Base-by-base conservation (phyloP, 169 alveolate species). In the Eimeria tenella region DNA sequence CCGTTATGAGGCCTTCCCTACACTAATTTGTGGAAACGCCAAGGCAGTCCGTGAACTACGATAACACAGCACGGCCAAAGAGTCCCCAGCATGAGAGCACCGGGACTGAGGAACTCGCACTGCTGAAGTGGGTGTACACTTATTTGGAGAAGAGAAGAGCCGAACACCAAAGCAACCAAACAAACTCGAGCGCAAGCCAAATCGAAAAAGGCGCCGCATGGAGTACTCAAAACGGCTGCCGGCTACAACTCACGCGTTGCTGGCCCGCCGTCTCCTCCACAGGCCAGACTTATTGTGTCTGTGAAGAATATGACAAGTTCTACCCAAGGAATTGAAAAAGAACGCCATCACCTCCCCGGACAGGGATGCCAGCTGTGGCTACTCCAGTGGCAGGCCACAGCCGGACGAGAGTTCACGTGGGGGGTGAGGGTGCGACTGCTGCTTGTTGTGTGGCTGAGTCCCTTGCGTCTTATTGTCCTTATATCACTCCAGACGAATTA, bases 391-490 rank as follows among this genome's bases (percentile, higher is more conserved):
- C 91, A 84, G 91, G 91, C 91, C 91, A 84, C 91, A 84, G 79
- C 63, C 91, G 79, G 81, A 84, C 23, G 63, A 84, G 79, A 84
- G 75, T 62, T 84, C 91, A 84, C 79, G 91, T 84, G 91, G 91
- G 91, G 91, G 91, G 91, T 84, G 91, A 84, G 91, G 91, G 91
- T 84, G 91, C 91, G 91, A 62, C 91, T 84, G 91, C 91, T 25
- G 91, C 91, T 55, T 62, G 91, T 53, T 84, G 79, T 62, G 91
- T 60, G 91, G 91, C 65, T 23, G 79, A 62, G 79, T 25, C 91
- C 91, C 91, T 62, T 31, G 91, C 91, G 91, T 84, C 91, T 84
- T 60, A 84, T 71, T 63, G 75, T 21, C 70, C 91, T 62, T 84
- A 56, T 62, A 60, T 31, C 79, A 4, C 31, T 62, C 79, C 81